A percentile compares a stretch with the other conserved stretches of the same genome.
Evolutionary conservation across 2,329 filamentous ascomycete genomes (phyloP).

Genomic region (Thermothelomyces thermophilus): DNA sequence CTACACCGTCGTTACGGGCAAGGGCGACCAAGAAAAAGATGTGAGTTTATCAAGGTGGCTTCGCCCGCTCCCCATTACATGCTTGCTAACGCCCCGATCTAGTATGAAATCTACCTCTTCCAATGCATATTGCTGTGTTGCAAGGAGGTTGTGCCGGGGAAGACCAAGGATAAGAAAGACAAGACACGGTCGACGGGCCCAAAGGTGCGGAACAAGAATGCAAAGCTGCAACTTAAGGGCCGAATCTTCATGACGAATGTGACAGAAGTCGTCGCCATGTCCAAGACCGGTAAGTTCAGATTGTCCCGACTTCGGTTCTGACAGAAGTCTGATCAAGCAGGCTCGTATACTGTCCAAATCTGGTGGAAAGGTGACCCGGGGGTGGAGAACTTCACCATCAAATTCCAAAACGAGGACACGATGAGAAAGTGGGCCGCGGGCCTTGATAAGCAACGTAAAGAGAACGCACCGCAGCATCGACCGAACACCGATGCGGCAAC

Average conservation of each 20-base stretch:
- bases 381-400: slow-evolving; percentile 93
- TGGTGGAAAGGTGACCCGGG: slow-evolving; percentile 97
- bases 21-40: slow-evolving; percentile 82
- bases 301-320: neutral
- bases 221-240: slow-evolving; percentile 89
- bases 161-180: slow-evolving; percentile 71
- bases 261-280: slow-evolving; percentile 81
- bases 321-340: slow-evolving; percentile 42
- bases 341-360: slow-evolving; percentile 91
- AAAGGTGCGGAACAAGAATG: slow-evolving; percentile 58
- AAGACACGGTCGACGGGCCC: slow-evolving; percentile 50
- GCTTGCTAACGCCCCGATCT: slow-evolving; percentile 21
- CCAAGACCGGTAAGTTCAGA: slow-evolving; percentile 67
- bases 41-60: slow-evolving; percentile 41
- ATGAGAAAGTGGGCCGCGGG: slow-evolving; percentile 89
- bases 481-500: slow-evolving; percentile 45
- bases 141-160: slow-evolving; percentile 86
- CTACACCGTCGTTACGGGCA: slow-evolving; percentile 84
- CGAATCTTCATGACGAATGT: slow-evolving; percentile 99
- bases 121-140: slow-evolving; percentile 93
- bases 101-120: slow-evolving; percentile 98
- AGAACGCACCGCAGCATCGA: slow-evolving; percentile 45
- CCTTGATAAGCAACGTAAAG: slow-evolving; percentile 69
- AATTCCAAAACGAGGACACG: slow-evolving; percentile 82
- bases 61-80: no score